A percentile compares a stretch with the other conserved stretches of the same genome.
Evolutionary conservation across 1,284 basidiomycete species (phyloP).

Genomic region (Tylopilus sp.): DNA sequence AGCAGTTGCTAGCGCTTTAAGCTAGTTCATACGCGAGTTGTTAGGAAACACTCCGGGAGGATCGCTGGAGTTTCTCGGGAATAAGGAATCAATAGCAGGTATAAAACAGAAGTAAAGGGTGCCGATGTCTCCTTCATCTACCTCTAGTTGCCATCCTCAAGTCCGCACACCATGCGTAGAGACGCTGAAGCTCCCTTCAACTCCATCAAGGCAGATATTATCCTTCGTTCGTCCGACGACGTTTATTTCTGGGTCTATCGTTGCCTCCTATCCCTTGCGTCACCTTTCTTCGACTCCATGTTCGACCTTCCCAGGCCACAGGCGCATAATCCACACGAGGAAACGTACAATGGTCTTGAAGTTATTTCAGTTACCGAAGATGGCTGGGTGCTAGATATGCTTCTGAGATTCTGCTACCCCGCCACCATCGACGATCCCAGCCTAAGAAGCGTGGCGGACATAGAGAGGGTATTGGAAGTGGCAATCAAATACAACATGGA

Average conservation of each 20-base stretch:
- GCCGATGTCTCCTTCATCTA: background rate
- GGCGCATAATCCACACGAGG: conserved; percentile 4
- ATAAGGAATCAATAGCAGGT: no score
- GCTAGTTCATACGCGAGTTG: no score
- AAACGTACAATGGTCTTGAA: conserved; percentile 24
- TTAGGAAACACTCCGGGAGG: no score
- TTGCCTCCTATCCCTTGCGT: conserved; percentile 35
- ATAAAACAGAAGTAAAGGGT: no score
- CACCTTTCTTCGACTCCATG: conserved; percentile 42
- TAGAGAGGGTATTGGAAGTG: conserved; percentile 30
- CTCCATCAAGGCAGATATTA: conserved; percentile 34
- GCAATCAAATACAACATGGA: conserved; percentile 42
- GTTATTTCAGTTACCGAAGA: conserved; percentile 38
- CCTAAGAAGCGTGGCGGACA: conserved; percentile 16
- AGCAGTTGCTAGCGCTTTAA: no score
- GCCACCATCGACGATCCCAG: conserved; percentile 19
- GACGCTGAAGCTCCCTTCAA: conserved; percentile 30
- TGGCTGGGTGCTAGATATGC: conserved; percentile 31
- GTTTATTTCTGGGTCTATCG: conserved; percentile 39
- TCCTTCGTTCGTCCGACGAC: conserved; percentile 39
- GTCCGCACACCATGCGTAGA: conserved; percentile 16
- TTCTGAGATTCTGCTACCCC: conserved; percentile 43
- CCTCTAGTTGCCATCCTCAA: background rate
- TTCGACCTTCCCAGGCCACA: conserved; percentile 34
- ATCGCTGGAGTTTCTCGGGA: no score